Evolutionary conservation across 169 alveolate genomes (phyloP).

Genomic region (Plasmodium gaboni): DNA sequence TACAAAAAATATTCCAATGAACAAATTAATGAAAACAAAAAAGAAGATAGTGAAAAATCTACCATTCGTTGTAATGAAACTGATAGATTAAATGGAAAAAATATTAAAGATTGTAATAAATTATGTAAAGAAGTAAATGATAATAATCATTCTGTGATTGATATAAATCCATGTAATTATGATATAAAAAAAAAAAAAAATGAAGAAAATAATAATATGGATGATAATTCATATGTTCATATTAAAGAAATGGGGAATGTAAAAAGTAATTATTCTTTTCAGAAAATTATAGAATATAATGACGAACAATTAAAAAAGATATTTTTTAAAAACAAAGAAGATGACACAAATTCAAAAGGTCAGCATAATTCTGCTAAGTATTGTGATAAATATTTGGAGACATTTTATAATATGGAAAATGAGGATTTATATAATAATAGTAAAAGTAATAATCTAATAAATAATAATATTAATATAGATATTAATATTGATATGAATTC

Average conservation of each 20-base stretch:
- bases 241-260: constrained; percentile 2
- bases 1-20: constrained; percentile 20
- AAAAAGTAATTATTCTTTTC: constrained; percentile 1
- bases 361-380: constrained; percentile 10
- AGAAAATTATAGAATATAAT: constrained; percentile 55
- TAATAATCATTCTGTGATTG: neutral
- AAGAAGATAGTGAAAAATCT: constrained; percentile 1
- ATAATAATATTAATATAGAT: neutral
- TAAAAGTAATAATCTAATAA: neutral
- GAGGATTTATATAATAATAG: neutral
- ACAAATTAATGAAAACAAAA: neutral
- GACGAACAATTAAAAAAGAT: constrained; percentile 53
- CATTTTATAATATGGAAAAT: neutral
- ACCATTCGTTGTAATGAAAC: neutral
- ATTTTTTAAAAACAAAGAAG: neutral
- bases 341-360: constrained; percentile 1
- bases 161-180: neutral
- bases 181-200: constrained; percentile 7
- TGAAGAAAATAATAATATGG: neutral
- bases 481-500: constrained; percentile 2
- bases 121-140: neutral
- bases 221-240: neutral
- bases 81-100: constrained; percentile 1
- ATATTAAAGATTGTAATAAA: neutral
- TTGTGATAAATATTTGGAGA: constrained; percentile 2